Evolutionary conservation across 768 basidiomycete genomes (phyloP), one percentile per base, ranked within the genome.

Genomic region (Tylopilus cervinicoccineus): DNA sequence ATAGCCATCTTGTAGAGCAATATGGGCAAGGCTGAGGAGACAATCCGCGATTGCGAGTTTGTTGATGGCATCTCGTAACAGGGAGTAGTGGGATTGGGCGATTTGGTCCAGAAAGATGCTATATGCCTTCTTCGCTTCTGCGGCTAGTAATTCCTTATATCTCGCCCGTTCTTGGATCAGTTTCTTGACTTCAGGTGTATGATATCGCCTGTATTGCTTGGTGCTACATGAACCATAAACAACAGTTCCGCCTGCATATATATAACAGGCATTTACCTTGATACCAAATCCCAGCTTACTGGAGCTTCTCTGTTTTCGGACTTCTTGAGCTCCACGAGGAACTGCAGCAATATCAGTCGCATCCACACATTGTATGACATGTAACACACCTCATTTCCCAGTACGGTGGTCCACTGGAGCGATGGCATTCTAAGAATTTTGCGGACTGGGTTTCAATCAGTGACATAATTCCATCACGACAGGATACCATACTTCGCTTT

Each of bases 41-140:
- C 94, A 96, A 69, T 99, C 93, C 22, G 86, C 85, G 2, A 73
- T 77, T 1, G 92, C 92, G 24, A 99, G 73, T 53, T 88, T 85
- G 57, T 87, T 82, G 19, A 93, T 83, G 6, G 77, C 83, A 51
- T 86, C 77, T 10, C 93, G 79, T 48, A 97, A 69, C 8, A 84
- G 54, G 5, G 74, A 77, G 58, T 95, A 94, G 55, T 86, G 73
- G 14, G 82, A 76, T 27, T 72, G 64, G 9, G 81, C 69, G 26
- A 94, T 88, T 47, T 91, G 84, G 27, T 68, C 61, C 36, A 93
- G 76, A 59, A 93, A 93, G 8, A 72, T 63, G 16, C 72, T 71
- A 59, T 81, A 92, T 0, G 89, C 87, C 23, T 71, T 72, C 45
- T 79, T 73, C 3, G 88, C 78, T 57, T 80, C 88, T 1, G 75